Evolutionary conservation across 2,329 filamentous ascomycete genomes (phyloP).

Genomic region (Emericellopsis atlantica): DNA sequence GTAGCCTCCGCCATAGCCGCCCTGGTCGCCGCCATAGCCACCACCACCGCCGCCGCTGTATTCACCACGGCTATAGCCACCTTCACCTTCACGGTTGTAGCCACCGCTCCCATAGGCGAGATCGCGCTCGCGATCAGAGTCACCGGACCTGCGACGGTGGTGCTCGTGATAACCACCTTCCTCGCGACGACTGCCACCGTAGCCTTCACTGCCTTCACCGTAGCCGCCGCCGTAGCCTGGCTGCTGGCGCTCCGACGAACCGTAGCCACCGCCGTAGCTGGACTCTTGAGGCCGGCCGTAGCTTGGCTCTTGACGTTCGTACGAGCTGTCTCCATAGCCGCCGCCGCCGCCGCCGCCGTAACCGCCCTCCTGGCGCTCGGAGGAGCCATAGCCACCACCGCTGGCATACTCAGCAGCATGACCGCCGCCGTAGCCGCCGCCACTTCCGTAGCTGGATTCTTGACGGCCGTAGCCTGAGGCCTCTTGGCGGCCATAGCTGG

Average conservation of each 20-base stretch:
- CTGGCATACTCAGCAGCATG: slow-evolving; percentile 3
- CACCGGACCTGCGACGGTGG: slow-evolving; percentile 4
- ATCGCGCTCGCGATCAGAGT: slow-evolving; percentile 3
- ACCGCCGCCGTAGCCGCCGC: slow-evolving; percentile 5
- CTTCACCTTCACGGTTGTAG: slow-evolving; percentile 5
- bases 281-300: slow-evolving; percentile 6
- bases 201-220: slow-evolving; percentile 1
- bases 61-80: slow-evolving; percentile 4
- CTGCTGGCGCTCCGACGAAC: slow-evolving; percentile 2
- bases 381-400: slow-evolving; percentile 3
- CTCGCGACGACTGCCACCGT: slow-evolving; percentile 8
- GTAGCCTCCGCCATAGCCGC: slow-evolving; percentile 6
- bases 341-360: slow-evolving; percentile 8
- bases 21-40: slow-evolving; percentile 6
- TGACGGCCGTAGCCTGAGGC: not conserved
- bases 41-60: slow-evolving; percentile 1
- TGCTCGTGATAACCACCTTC: slow-evolving; percentile 5
- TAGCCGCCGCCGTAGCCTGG: slow-evolving; percentile 4
- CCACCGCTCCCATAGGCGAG: slow-evolving; percentile 1
- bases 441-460: slow-evolving; percentile 5
- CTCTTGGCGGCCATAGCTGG: slow-evolving; percentile 2
- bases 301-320: not conserved
- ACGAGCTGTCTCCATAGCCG: not conserved
- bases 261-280: slow-evolving; percentile 1
- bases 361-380: slow-evolving; percentile 7